Conservation (phyloP, 2,329 filamentous ascomycete genomes). For the Pestalotiopsis sp. region DNA sequence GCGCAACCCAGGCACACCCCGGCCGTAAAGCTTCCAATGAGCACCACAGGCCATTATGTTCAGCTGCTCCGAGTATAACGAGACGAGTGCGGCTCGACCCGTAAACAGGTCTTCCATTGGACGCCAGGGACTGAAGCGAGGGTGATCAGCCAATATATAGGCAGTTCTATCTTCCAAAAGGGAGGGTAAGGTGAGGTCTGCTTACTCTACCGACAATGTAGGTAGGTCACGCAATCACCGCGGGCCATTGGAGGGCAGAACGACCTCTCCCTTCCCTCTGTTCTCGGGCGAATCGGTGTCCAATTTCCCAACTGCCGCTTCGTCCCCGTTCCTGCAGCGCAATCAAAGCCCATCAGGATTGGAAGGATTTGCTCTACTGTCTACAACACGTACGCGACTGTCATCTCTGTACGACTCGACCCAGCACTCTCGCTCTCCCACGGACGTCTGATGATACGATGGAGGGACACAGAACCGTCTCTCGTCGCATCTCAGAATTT, state of each 20-base stretch:
- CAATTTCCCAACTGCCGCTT: conserved; percentile 3
- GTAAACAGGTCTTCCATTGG: not conserved
- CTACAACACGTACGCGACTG: conserved; percentile 1
- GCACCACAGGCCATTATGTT: not conserved
- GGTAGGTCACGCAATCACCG: not conserved
- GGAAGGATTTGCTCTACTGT: not conserved
- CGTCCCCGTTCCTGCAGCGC: conserved; percentile 6
- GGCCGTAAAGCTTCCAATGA: not conserved
- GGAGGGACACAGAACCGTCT: not conserved
- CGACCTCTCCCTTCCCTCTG: not conserved
- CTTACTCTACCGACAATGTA: too few species aligned
- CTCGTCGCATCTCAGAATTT: not conserved
- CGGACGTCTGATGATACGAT: not conserved
- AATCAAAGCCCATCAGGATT: conserved; percentile 2
- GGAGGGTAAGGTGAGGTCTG: not conserved
- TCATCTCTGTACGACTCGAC: conserved; percentile 3
- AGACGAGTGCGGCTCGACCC: not conserved
- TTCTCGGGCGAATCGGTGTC: not conserved
- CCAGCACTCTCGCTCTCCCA: not conserved
- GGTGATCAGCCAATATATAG: not conserved
- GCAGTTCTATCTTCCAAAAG: not conserved
- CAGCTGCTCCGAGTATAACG: not conserved
- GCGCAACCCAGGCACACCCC: not conserved
- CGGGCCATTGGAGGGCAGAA: not conserved
- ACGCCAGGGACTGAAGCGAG: not conserved